Percentiles rank a stretch among this genome's conserved stretches.
phyloP scores from a whole-genome alignment of 495 filamentous ascomycete species.

The Aspergillus diversus region DNA sequence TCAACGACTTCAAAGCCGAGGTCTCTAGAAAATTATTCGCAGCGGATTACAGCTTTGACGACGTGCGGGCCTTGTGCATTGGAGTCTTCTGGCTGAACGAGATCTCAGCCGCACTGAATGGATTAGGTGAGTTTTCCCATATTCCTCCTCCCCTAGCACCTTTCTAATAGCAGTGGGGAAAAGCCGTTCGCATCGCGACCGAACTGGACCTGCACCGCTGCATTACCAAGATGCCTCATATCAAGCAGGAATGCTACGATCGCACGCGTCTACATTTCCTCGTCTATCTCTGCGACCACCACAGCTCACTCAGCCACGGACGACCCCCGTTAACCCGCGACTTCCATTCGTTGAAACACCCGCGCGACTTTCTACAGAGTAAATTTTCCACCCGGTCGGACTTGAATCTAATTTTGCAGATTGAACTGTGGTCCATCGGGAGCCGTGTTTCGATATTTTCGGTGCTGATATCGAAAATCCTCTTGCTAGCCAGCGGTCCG shows the following conservation, averaged over 20 bases:
- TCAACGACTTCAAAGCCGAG: neutral
- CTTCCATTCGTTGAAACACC: neutral
- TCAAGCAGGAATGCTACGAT: neutral
- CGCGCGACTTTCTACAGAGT: neutral
- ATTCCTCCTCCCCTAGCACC: neutral
- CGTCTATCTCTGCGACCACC: neutral
- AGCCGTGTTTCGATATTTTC: neutral
- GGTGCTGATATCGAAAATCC: neutral
- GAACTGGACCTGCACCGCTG: neutral
- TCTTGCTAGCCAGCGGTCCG: neutral
- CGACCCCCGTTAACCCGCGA: neutral
- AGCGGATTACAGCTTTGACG: neutral
- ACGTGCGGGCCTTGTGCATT: neutral
- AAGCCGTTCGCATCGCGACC: neutral
- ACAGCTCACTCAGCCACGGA: neutral
- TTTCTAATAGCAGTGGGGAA: neutral
- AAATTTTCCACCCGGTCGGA: neutral
- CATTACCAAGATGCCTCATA: neutral
- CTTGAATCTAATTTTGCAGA: neutral
- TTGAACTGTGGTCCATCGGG: neutral
- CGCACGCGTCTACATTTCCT: neutral
- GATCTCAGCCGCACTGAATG: neutral
- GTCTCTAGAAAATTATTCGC: neutral
- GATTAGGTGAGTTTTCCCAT: neutral
- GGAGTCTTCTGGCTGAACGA: neutral